Evolutionary conservation across 2,329 filamentous ascomycete genomes (phyloP), one percentile per base, ranked within the genome.

Genomic region (Corniculantispora saksenae): DNA sequence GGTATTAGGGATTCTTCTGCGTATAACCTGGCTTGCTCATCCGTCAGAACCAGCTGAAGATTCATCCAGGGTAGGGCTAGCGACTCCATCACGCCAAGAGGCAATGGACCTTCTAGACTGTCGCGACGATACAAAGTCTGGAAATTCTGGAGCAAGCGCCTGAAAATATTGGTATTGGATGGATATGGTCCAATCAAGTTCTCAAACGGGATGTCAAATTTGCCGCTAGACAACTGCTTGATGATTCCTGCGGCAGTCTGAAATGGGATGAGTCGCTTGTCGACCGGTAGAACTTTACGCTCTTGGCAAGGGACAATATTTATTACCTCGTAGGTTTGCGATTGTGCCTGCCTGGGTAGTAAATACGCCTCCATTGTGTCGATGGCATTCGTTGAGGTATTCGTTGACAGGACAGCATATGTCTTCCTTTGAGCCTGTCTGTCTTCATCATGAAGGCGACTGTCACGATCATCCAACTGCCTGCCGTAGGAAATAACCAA

Each of bases 401-500:
- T 60, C 25, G 58, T 56, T 19, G 66, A 58, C 45, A 62, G 29
- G 23, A 63, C 43, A 13, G 57, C 62, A 43, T 62, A 58, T 21
- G 32, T 60, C 29, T 45, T 35, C 32, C 38, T 56, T 55, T 66
- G 66, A 25, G 56, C 45, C 47, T 47, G 15, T 47, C 63, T 45
- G 32, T 67, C 66, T 17, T 66, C 53, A 7, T 63, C 53, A 21
- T 38, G 61, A 25, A 66, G 56, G 15, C 40, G 32, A 19, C 35
- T 23, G 32, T 64, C 59, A 21, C 38, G 50, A 29, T 66, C 65
- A 38, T 60, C n/a, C 27, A 23, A 27, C 38, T 51, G 45, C 45
- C 65, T 32, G 7, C 66, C 66, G 48, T 67, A 67, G 7, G 50
- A 38, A 13, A 67, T 40, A 5, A 29, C 47, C n/a, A 66, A 21